Evolutionary conservation across 1,284 basidiomycete genomes (phyloP).

Genomic region (Xerocomus amazonicus): DNA sequence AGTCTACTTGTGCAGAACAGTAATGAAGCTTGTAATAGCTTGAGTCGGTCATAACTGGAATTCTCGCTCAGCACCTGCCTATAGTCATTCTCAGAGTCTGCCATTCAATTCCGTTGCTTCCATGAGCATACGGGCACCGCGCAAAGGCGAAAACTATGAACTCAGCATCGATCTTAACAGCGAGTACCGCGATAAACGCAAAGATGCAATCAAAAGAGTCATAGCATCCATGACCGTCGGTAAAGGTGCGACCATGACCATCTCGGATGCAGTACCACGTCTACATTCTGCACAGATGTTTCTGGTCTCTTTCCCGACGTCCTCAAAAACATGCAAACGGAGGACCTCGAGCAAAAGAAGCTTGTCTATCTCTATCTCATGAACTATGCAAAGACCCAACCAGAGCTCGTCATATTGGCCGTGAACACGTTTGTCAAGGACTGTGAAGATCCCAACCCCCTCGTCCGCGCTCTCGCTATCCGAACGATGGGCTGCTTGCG

Average conservation of each 20-base stretch:
- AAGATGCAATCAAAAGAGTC: constrained; percentile 97
- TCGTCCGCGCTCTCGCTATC: constrained; percentile 94
- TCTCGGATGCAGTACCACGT: constrained; percentile 1
- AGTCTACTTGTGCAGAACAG: too few relatives aligned
- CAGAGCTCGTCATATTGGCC: constrained; percentile 94
- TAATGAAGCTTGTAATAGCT: too few relatives aligned
- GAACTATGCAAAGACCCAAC: constrained; percentile 98
- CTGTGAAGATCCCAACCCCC: constrained; percentile 92
- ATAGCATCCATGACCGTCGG: constrained; percentile 97
- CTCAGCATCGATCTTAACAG: constrained; percentile 94
- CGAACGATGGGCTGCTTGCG: constrained; percentile 97
- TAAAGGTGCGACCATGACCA: constrained; percentile 56
- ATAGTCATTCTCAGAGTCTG: too few relatives aligned
- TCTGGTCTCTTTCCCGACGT: constrained; percentile 97
- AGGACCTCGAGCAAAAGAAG: constrained; percentile 88
- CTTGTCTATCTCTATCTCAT: constrained; percentile 98
- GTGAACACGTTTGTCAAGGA: constrained; percentile 99
- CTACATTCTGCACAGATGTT: constrained; percentile 58
- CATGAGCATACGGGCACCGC: constrained; percentile 64
- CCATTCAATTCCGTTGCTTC: constrained; percentile 5
- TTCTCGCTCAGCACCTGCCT: too few relatives aligned
- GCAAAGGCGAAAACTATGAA: constrained; percentile 91
- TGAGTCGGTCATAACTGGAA: too few relatives aligned
- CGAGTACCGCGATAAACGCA: constrained; percentile 91
- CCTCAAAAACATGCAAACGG: constrained; percentile 98